Base-by-base conservation (phyloP, 345 rosid genomes). In the Populus davidiana region DNA sequence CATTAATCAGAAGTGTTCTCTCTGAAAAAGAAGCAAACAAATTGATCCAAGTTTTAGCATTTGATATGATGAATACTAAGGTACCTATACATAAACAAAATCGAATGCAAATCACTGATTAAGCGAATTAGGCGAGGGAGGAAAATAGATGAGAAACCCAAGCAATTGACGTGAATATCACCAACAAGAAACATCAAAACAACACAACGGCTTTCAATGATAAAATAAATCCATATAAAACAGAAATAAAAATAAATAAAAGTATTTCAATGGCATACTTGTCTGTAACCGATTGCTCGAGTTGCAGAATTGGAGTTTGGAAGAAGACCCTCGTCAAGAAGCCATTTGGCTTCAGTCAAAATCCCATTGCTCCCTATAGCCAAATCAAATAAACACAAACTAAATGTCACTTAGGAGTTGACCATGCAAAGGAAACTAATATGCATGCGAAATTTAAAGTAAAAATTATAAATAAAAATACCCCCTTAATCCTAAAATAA, bases 261-360 rank as follows among this genome's bases (percentile, higher is more conserved):
- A 44, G 5, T 21, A 8, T 8, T 33, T 35, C 49, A 43, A 23
- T 2, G 6, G 20, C 27, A 61, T 83, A 93, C 97, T 85, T 92
- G 99, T 88, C 90, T 89, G 70, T 93, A 94, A 68, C 98, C 99
- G 83, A 93, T 91, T 75, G 99, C 98, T 78, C 98, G 89, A 79
- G 97, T 94, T 78, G 99, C 91, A 78, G 98, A 84, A 72, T 86
- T 91, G 66, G 98, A 80, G 85, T 89, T 90, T 76, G 98, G 99
- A 77, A 86, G 92, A 80, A 93, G 91, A 79, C 98, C 96, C 43
- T 41, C 52, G 75, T 94, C 93, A 71, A 94, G 96, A 81, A 93
- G 99, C 93, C 93, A 88, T 82, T 77, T 88, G 56, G 99, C 99
- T 86, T 94, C 96, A 1, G 91, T 72, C 84, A 94, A 86, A 79